Conservation (phyloP, 139 green algal genomes). For the Pycnococcus provasolii region DNA sequence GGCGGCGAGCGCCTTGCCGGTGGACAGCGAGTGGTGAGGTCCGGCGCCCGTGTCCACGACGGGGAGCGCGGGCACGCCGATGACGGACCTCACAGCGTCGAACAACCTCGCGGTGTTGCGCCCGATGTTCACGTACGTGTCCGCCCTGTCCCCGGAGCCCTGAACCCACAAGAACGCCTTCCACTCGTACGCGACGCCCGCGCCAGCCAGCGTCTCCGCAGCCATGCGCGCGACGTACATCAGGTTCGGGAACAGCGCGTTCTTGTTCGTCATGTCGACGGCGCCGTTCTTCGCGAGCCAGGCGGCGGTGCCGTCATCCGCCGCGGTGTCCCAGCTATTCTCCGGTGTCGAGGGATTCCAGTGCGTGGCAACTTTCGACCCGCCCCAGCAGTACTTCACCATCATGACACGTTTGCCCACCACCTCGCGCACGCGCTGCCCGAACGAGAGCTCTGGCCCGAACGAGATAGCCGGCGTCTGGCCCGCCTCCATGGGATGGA, state of each 20-base stretch:
- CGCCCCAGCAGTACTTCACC: slow-evolving; percentile 13
- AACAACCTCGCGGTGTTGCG: background rate
- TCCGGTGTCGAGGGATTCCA: slow-evolving; percentile 4
- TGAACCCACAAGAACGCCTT: slow-evolving; percentile 12
- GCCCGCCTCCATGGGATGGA: slow-evolving; percentile 3
- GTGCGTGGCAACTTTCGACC: background rate
- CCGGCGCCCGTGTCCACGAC: slow-evolving; percentile 10
- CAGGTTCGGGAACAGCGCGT: slow-evolving; percentile 7
- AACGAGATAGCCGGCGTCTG: background rate
- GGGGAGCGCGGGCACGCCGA: background rate
- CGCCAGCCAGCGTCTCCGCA: background rate
- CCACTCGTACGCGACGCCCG: slow-evolving; percentile 14
- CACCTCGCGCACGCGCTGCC: slow-evolving; percentile 14
- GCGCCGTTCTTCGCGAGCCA: slow-evolving; percentile 1
- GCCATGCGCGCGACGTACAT: slow-evolving; percentile 2
- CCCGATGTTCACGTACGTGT: background rate
- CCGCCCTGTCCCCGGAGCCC: background rate
- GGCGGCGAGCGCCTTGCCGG: slow-evolving; percentile 8
- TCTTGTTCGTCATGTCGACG: slow-evolving; percentile 2
- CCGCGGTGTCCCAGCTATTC: slow-evolving; percentile 4
- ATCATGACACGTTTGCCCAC: background rate
- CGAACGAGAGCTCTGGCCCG: slow-evolving; percentile 9
- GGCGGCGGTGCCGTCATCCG: slow-evolving; percentile 8
- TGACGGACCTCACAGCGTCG: background rate
- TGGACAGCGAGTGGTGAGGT: background rate